Evolutionary conservation across 2,329 filamentous ascomycete genomes (phyloP).

Genomic region (Fusarium sp.): DNA sequence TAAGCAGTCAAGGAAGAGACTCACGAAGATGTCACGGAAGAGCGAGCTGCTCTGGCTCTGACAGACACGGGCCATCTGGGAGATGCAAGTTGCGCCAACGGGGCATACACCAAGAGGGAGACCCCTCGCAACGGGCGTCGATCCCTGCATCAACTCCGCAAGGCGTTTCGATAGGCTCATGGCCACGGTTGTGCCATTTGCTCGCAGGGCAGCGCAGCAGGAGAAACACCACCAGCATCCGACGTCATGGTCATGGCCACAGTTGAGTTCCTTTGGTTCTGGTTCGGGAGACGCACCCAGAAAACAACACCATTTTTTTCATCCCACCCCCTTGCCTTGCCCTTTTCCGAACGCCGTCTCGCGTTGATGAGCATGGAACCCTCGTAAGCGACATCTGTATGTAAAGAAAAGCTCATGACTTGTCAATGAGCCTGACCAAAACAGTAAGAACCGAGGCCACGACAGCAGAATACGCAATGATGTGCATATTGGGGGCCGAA

Average conservation of each 20-base stretch:
- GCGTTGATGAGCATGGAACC: conserved; percentile 3
- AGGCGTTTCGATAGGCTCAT: conserved; percentile 50
- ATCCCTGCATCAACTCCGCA: conserved; percentile 43
- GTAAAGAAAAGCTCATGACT: conserved; percentile 1
- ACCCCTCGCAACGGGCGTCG: conserved; percentile 18
- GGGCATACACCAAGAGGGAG: not conserved
- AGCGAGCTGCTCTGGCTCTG: conserved; percentile 18
- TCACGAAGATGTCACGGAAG: conserved; percentile 27
- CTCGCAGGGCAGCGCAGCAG: conserved; percentile 1
- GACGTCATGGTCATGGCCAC: conserved; percentile 37
- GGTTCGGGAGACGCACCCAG: not conserved
- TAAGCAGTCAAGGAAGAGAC: conserved; percentile 10
- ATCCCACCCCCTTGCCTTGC: conserved; percentile 3
- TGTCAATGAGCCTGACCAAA: conserved; percentile 12
- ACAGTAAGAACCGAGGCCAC: conserved; percentile 31
- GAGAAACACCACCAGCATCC: conserved; percentile 10
- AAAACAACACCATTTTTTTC: conserved; percentile 19
- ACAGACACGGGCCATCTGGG: conserved; percentile 31
- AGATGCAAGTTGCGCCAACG: not conserved
- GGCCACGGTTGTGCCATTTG: conserved; percentile 36
- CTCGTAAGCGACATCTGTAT: conserved; percentile 8
- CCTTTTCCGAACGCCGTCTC: conserved; percentile 1
- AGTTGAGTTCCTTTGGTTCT: not conserved
- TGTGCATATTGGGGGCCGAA: conserved; percentile 21
- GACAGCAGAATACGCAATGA: conserved; percentile 38